Percentiles rank a stretch among this genome's conserved stretches.
Conservation (phyloP, 805 yeast genomes). For the Pichia pseudocactophila region DNA sequence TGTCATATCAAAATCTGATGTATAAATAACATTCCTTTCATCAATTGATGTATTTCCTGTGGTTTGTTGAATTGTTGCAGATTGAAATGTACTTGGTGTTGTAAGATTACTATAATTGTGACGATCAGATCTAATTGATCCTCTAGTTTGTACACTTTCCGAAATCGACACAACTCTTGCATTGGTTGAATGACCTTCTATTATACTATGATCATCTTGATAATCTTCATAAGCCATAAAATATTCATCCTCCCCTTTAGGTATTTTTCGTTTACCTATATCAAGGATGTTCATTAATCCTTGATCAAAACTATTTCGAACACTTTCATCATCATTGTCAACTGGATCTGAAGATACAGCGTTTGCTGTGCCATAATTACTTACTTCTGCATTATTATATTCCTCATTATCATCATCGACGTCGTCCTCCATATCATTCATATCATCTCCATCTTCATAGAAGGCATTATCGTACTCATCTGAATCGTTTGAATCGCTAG, state of each 20-base stretch:
- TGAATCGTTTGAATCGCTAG: slow-evolving; percentile 3
- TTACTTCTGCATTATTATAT: slow-evolving; percentile 25
- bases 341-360: slow-evolving; percentile 13
- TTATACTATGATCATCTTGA: slow-evolving; percentile 27
- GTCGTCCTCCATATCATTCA: slow-evolving; percentile 5
- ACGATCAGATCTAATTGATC: slow-evolving; percentile 2
- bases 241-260: slow-evolving; percentile 19
- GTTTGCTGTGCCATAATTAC: slow-evolving; percentile 17
- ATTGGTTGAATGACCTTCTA: background rate
- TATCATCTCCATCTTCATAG: slow-evolving; percentile 24
- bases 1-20: slow-evolving; percentile 25
- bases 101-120: slow-evolving; percentile 6
- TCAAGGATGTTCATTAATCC: slow-evolving; percentile 5
- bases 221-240: slow-evolving; percentile 32
- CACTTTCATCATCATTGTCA: slow-evolving; percentile 8
- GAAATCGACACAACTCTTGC: slow-evolving; percentile 6
- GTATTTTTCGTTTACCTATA: background rate
- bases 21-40: slow-evolving; percentile 11
- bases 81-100: slow-evolving; percentile 5
- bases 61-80: slow-evolving; percentile 5
- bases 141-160: slow-evolving; percentile 7
- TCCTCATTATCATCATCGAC: background rate
- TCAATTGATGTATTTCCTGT: slow-evolving; percentile 15
- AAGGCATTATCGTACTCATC: slow-evolving; percentile 8
- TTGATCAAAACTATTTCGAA: background rate